Evolutionary conservation across 1,284 basidiomycete genomes (phyloP).

Genomic region (Puccinia hordei): DNA sequence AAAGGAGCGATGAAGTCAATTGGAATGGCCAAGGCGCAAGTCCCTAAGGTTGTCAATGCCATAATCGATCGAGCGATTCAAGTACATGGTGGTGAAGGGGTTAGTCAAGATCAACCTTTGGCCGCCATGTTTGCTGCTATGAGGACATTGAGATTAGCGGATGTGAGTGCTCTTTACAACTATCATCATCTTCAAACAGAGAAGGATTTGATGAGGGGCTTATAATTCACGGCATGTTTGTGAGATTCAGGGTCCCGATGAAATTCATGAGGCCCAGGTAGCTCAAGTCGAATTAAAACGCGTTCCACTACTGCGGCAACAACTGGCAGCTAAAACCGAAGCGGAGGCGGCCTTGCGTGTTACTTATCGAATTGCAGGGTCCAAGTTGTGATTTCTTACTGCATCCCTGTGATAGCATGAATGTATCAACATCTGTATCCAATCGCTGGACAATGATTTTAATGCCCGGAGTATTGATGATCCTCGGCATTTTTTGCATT

Average conservation of each 20-base stretch:
- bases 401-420: neutral
- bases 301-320: slow-evolving; percentile 35
- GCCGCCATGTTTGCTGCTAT: slow-evolving; percentile 77
- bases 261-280: slow-evolving; percentile 50
- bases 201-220: neutral
- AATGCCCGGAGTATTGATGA: too few relatives aligned
- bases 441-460: neutral
- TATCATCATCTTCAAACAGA: neutral
- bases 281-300: slow-evolving; percentile 45
- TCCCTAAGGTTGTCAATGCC: slow-evolving; percentile 80
- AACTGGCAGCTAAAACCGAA: neutral
- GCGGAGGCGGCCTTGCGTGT: slow-evolving; percentile 7
- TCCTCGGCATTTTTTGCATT: too few relatives aligned
- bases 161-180: slow-evolving; percentile 65
- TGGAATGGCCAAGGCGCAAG: slow-evolving; percentile 92
- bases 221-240: neutral
- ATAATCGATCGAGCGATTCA: slow-evolving; percentile 95
- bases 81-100: slow-evolving; percentile 88
- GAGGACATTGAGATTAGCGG: slow-evolving; percentile 84
- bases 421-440: neutral
- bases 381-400: slow-evolving; percentile 17
- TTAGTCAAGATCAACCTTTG: slow-evolving; percentile 84
- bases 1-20: slow-evolving; percentile 97
- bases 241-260: slow-evolving; percentile 44
- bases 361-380: slow-evolving; percentile 22